Base-by-base conservation (phyloP, 1,284 basidiomycete genomes). In the Ustilago lituana region DNA sequence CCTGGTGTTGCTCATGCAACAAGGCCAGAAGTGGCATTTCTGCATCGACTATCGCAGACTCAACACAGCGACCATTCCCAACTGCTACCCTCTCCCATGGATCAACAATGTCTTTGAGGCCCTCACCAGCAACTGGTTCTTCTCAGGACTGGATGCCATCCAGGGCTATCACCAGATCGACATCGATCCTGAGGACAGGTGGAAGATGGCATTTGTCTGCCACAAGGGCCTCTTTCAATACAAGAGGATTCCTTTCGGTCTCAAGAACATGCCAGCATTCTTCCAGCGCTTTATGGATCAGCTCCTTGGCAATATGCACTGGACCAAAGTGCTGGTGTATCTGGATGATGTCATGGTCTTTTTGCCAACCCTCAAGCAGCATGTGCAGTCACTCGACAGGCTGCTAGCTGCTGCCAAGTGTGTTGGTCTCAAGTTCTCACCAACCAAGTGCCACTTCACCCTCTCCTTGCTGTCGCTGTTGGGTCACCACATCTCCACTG, bases 251-350 rank as follows among this genome's bases (percentile, higher is more conserved):
- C n/a, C n/a, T n/a, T n/a, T n/a, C n/a, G n/a, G n/a, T n/a, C n/a
- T n/a, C n/a, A n/a, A n/a, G n/a, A n/a, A n/a, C n/a, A 31, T 5
- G n/a, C 41, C 26, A 31, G 29, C 1, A 1, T 41, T 41, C 23
- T 41, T 41, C 24, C 39, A 41, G 39, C 26, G 39, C 22, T 41
- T 41, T 24, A 27, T 41, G 39, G 39, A 41, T 5, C n/a, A n/a
- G n/a, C 26, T 41, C n/a, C 17, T 41, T 1, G 39, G 39, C 22
- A 10, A n/a, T 24, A 41, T 41, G 24, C 1, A 7, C 22, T 41
- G 39, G 39, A 41, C 39, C 12, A 24, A 41, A n/a, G 40, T 24
- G 5, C 23, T 41, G 14, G 40, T 41, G 1, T 41, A 41, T 1
- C 24, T 41, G 5, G 39, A 41, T n/a, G 39, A 41, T n/a, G 40